Base-by-base conservation (phyloP, 306 rosid species). In the Prunus davidiana region DNA sequence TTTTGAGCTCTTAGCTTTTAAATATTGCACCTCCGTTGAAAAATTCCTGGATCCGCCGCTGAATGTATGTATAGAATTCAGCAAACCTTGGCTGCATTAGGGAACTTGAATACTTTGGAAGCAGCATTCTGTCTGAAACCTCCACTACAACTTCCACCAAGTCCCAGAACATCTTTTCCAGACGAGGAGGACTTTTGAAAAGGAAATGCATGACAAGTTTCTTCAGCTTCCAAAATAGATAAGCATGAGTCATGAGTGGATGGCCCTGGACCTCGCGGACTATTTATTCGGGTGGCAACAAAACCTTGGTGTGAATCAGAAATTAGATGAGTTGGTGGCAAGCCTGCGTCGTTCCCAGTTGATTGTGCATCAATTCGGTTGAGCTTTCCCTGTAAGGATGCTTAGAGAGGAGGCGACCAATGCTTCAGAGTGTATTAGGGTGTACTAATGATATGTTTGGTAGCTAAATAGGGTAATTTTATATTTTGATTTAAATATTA, bases 191-290 rank as follows among this genome's bases (percentile, higher is more conserved):
- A 60, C 60, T 87, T 90, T 78, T 20, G 76, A 83, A 83, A 82
- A 64, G 92, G 85, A 87, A 95, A 95, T 15, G 89, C 92, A 76
- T 92, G 91, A 77, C 99, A 89, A 43, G 99, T 88, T 67, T 89
- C 97, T 85, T 90, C 97, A 78, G 91, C 91, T 82, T 95, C 98
- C 84, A 92, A 84, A 79, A 95, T 83, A 64, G 97, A 95, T 34
- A 88, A 82, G 82, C 79, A 83, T 28, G 81, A 61, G 50, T 72
- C 87, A 72, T 75, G 88, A 78, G 80, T 24, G 47, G 89, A 18
- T 74, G 27, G 85, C 78, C 73, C 76, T 79, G 87, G 58, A 81
- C 76, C 86, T 71, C 79, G 79, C 78, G 82, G 69, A 69, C 64
- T 64, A 78, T 68, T 79, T 64, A 32, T 67, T 77, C 78, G 74